Evolutionary conservation across 2,329 filamentous ascomycete species (phyloP).

Genomic region (Fusarium protoensiforme): DNA sequence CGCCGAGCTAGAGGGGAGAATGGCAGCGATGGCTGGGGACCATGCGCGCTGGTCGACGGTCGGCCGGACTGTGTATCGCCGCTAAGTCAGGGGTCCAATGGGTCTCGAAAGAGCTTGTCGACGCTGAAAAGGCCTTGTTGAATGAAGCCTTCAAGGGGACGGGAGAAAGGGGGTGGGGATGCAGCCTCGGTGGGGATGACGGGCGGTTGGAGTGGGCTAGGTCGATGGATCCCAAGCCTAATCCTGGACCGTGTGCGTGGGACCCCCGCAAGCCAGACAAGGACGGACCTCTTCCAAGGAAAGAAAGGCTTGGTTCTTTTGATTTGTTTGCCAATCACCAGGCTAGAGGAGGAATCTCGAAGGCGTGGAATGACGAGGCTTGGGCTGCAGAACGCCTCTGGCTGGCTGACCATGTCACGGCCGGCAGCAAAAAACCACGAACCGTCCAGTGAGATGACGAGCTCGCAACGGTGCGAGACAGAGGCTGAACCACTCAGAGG

Average conservation of each 20-base stretch:
- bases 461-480: neutral
- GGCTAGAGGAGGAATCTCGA: neutral
- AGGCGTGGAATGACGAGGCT: slow-evolving; percentile 24
- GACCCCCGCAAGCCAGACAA: slow-evolving; percentile 22
- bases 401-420: slow-evolving; percentile 5
- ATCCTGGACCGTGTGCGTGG: slow-evolving; percentile 26
- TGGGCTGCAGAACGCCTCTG: neutral
- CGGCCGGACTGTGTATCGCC: slow-evolving; percentile 4
- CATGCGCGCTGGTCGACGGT: slow-evolving; percentile 30
- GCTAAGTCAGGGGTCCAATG: slow-evolving; percentile 31
- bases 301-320: neutral
- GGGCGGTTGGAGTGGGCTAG: slow-evolving; percentile 10
- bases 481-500: slow-evolving; percentile 20
- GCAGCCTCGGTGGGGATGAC: slow-evolving; percentile 16
- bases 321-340: slow-evolving; percentile 8
- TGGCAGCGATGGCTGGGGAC: slow-evolving; percentile 31
- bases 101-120: slow-evolving; percentile 3
- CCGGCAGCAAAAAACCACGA: slow-evolving; percentile 1
- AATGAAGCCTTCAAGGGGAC: neutral
- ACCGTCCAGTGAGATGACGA: slow-evolving; percentile 2
- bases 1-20: slow-evolving; percentile 24
- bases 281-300: neutral
- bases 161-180: slow-evolving; percentile 3
- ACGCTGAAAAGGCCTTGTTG: neutral
- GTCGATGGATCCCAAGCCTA: neutral